Conservation (phyloP, 306 rosid species). For the Senna siamea region DNA sequence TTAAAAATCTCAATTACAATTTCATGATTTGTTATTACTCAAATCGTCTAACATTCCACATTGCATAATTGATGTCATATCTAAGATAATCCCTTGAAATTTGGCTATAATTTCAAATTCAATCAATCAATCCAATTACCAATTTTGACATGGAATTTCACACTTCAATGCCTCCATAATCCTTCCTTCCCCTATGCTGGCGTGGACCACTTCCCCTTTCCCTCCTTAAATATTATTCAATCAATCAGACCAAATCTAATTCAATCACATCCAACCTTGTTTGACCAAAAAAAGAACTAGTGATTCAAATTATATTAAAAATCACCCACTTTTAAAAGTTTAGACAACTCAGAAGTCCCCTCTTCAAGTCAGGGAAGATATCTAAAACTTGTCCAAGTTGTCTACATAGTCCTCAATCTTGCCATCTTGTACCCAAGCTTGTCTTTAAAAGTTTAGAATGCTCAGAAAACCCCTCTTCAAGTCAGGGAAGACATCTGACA, state of each 20-base stretch:
- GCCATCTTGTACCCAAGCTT: background rate
- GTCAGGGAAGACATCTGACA: too few species aligned
- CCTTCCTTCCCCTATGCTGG: background rate
- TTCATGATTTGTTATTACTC: background rate
- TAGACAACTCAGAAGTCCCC: constrained; percentile 3
- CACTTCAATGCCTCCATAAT: constrained; percentile 3
- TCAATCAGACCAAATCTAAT: constrained; percentile 7
- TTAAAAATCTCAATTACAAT: background rate
- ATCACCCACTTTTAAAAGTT: background rate
- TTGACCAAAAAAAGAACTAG: background rate
- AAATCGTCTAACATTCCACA: constrained; percentile 18
- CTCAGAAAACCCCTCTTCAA: too few species aligned
- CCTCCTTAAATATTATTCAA: background rate
- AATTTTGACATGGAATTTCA: background rate
- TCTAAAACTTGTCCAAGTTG: background rate
- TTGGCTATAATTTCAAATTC: constrained; percentile 3
- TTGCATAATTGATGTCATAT: background rate
- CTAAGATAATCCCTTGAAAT: background rate
- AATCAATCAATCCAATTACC: constrained; percentile 9
- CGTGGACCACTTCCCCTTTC: constrained; percentile 1
- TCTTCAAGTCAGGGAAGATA: background rate
- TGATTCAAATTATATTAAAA: background rate
- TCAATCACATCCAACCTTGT: constrained; percentile 21
- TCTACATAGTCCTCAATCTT: background rate
- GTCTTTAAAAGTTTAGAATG: too few species aligned